phyloP scores from a whole-genome alignment of 148 eudicot genomes.

The Camellia sinensis region DNA sequence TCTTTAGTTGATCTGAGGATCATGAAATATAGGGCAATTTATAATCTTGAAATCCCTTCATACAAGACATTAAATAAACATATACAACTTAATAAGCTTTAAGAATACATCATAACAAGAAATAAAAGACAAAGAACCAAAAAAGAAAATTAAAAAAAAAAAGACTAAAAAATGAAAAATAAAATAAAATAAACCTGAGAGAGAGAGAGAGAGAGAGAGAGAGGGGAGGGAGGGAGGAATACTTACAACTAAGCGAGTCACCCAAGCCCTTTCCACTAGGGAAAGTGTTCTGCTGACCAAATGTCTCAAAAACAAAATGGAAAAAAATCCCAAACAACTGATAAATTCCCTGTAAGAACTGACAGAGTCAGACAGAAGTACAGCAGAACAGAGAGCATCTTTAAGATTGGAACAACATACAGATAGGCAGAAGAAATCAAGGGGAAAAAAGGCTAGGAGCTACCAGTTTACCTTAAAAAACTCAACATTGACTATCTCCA shows the following conservation, averaged over 20 bases:
- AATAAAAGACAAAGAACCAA: neutral
- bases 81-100: neutral
- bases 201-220: neutral
- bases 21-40: slow-evolving; percentile 21
- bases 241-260: slow-evolving; percentile 69
- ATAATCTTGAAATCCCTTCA: neutral
- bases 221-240: neutral
- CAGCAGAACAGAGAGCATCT: neutral
- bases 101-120: slow-evolving; percentile 13
- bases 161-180: neutral
- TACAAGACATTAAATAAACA: neutral
- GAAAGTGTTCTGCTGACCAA: slow-evolving; percentile 57
- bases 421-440: slow-evolving; percentile 11
- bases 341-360: slow-evolving; percentile 69
- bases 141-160: slow-evolving; percentile 2
- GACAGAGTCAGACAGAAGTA: slow-evolving; percentile 17
- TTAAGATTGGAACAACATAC: neutral
- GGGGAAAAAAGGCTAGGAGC: neutral
- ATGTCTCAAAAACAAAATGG: slow-evolving; percentile 75
- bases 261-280: slow-evolving; percentile 52
- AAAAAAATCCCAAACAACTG: slow-evolving; percentile 89
- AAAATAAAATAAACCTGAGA: neutral
- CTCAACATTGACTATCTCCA: slow-evolving; percentile 80
- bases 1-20: slow-evolving; percentile 61
- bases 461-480: slow-evolving; percentile 64